Conservation (phyloP, 768 basidiomycete genomes). For the Serendipita sp. region DNA sequence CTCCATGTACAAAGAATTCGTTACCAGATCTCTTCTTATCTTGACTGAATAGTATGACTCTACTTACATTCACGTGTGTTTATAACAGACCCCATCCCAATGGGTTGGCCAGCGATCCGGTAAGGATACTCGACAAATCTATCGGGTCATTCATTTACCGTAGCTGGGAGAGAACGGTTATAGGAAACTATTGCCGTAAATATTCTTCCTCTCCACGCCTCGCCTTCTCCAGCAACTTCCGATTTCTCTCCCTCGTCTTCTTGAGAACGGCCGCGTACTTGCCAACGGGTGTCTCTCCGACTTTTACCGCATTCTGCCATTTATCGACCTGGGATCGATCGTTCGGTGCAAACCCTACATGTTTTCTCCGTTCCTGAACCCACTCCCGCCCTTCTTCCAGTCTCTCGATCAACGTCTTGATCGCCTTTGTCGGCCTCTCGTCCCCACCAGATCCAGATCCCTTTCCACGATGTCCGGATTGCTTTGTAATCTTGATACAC, state of each 20-base stretch:
- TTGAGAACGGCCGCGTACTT: conserved; percentile 67
- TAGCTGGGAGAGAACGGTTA: too few species aligned
- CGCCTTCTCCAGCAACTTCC: conserved; percentile 50
- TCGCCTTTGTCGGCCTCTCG: conserved; percentile 20
- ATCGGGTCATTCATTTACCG: too few species aligned
- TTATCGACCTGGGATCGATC: conserved; percentile 47
- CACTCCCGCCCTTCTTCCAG: conserved; percentile 70
- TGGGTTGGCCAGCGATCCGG: too few species aligned
- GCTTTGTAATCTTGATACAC: conserved; percentile 45
- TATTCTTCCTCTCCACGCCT: conserved; percentile 15
- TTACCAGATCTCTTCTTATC: too few species aligned
- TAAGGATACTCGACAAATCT: too few species aligned
- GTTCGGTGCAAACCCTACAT: conserved; percentile 60
- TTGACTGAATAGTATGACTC: too few species aligned
- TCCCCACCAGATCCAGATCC: not conserved
- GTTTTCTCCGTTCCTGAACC: conserved; percentile 54
- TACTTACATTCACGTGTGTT: too few species aligned
- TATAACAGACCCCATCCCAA: too few species aligned
- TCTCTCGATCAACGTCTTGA: conserved; percentile 68
- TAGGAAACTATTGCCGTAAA: not conserved
- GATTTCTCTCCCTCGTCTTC: conserved; percentile 49
- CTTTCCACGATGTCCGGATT: conserved; percentile 13
- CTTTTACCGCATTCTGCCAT: conserved; percentile 49
- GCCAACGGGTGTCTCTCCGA: conserved; percentile 52
- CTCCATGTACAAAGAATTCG: too few species aligned